Conservation (phyloP, 768 basidiomycete genomes). For the Rhizopogon sp. region DNA sequence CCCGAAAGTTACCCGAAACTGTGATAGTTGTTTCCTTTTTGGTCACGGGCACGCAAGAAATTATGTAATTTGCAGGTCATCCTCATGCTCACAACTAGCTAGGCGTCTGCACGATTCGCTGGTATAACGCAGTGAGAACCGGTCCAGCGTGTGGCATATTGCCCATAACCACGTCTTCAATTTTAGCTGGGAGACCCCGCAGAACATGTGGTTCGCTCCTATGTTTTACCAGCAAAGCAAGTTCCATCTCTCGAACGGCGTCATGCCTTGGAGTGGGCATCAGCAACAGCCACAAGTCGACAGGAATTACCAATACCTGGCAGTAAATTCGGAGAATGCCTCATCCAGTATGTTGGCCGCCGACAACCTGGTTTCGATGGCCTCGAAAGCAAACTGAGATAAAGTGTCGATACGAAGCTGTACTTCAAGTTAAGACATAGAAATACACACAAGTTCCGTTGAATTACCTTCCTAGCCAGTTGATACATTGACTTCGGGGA, state of each 20-base stretch:
- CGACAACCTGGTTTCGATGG: slow-evolving; percentile 19
- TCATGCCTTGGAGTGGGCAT: slow-evolving; percentile 7
- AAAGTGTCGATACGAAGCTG: too few species aligned
- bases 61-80: too few species aligned
- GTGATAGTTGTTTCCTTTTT: too few species aligned
- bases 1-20: too few species aligned
- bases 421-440: too few species aligned
- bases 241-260: slow-evolving; percentile 12
- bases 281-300: too few species aligned
- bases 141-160: slow-evolving; percentile 4
- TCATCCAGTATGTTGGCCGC: slow-evolving; percentile 22
- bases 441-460: too few species aligned
- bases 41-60: too few species aligned
- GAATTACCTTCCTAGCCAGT: slow-evolving; percentile 20
- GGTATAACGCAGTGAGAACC: background rate
- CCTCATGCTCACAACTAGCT: too few species aligned
- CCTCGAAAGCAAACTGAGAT: slow-evolving; percentile 9
- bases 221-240: slow-evolving; percentile 9
- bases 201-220: slow-evolving; percentile 10
- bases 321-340: slow-evolving; percentile 26
- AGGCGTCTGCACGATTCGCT: background rate
- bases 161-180: background rate
- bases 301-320: slow-evolving; percentile 12
- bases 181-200: background rate
- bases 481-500: slow-evolving; percentile 37